Conservation (phyloP, 306 rosid species). For the Crotalaria pallida region DNA sequence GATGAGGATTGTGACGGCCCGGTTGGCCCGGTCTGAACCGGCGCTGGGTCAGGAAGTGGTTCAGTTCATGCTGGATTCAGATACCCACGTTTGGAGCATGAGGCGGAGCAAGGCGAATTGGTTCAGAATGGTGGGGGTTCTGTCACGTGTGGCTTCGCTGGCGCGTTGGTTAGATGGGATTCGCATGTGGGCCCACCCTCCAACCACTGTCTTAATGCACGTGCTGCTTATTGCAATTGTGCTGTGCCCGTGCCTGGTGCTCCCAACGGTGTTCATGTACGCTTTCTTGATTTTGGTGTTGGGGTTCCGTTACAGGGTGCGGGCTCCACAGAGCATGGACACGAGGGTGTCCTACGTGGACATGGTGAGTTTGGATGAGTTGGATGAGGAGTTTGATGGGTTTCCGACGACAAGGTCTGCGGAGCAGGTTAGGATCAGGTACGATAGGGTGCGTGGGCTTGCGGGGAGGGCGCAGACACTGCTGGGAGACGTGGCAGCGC, state of each 20-base stretch:
- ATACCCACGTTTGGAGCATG: slow-evolving; percentile 84
- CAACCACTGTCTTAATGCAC: slow-evolving; percentile 61
- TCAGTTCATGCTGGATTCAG: slow-evolving; percentile 68
- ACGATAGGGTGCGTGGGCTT: slow-evolving; percentile 65
- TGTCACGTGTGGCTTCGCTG: slow-evolving; percentile 50
- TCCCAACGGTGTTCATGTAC: slow-evolving; percentile 74
- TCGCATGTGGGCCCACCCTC: slow-evolving; percentile 72
- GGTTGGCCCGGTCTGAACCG: slow-evolving; percentile 79
- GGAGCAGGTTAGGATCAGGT: slow-evolving; percentile 50
- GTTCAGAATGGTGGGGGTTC: slow-evolving; percentile 53
- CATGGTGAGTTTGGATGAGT: slow-evolving; percentile 57
- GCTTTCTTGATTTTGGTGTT: slow-evolving; percentile 49
- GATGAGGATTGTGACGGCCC: slow-evolving; percentile 63
- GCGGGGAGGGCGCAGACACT: slow-evolving; percentile 77
- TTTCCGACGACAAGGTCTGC: slow-evolving; percentile 49
- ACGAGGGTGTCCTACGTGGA: slow-evolving; percentile 66
- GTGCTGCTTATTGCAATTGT: slow-evolving; percentile 47
- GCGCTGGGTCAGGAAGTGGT: slow-evolving; percentile 78
- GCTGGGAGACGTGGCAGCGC: slow-evolving; percentile 84
- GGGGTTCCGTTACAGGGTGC: slow-evolving; percentile 40
- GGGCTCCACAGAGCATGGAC: slow-evolving; percentile 52
- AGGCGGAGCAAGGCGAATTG: slow-evolving; percentile 82
- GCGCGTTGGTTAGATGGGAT: slow-evolving; percentile 60
- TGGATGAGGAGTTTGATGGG: slow-evolving; percentile 86
- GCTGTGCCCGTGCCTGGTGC: slow-evolving; percentile 49